Evolutionary conservation across 2,329 filamentous ascomycete species (phyloP).

Genomic region (Trichoderma sp.): DNA sequence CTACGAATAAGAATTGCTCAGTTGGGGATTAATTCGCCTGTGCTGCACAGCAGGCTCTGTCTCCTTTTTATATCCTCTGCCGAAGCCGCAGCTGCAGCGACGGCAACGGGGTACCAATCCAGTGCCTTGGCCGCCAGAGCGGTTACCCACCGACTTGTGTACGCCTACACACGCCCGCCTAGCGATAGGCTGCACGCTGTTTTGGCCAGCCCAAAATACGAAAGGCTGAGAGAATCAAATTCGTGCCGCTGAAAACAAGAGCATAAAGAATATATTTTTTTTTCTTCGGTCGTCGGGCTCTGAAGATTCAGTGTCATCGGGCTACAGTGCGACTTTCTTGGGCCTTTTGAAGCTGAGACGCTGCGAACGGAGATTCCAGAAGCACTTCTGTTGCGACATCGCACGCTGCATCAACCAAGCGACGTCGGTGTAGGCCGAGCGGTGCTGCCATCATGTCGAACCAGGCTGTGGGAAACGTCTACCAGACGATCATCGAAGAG

Average conservation of each 20-base stretch:
- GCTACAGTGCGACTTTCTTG: neutral
- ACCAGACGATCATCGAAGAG: slow-evolving; percentile 73
- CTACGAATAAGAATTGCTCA: slow-evolving; percentile 3
- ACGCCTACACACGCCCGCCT: slow-evolving; percentile 7
- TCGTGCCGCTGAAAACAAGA: neutral
- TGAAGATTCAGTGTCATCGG: neutral
- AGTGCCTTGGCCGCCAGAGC: slow-evolving; percentile 1
- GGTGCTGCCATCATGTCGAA: slow-evolving; percentile 52
- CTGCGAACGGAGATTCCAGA: neutral
- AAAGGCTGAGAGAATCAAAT: neutral
- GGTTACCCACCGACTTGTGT: slow-evolving; percentile 20
- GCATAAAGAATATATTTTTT: neutral
- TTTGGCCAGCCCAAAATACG: neutral
- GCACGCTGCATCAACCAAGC: slow-evolving; percentile 8
- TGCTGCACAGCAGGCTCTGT: neutral
- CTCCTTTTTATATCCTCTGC: neutral
- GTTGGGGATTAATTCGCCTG: neutral
- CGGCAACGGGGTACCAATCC: slow-evolving; percentile 1
- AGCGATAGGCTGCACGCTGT: slow-evolving; percentile 5
- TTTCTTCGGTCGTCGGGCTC: neutral
- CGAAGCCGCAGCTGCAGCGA: slow-evolving; percentile 10
- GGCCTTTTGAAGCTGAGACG: neutral
- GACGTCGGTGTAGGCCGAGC: slow-evolving; percentile 17
- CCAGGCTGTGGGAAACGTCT: slow-evolving; percentile 68
- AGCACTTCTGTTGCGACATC: neutral